phyloP scores from a whole-genome alignment of 2,329 filamentous ascomycete species.

The Apiospora hydei region DNA sequence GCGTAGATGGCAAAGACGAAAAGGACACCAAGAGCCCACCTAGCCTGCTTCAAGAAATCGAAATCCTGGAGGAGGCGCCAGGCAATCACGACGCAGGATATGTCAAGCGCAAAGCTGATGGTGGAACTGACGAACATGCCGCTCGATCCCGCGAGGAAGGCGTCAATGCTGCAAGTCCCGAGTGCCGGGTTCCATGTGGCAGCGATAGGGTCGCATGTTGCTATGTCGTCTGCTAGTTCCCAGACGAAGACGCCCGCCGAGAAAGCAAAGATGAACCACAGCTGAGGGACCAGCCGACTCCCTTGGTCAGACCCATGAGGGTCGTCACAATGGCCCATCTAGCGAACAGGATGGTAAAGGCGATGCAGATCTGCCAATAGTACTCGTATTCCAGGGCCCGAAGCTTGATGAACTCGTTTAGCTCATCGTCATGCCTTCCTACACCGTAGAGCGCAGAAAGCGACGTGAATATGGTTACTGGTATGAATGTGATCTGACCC shows the following conservation, averaged over 20 bases:
- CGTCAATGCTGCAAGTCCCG: not conserved
- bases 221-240: not conserved
- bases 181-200: slow-evolving; percentile 9
- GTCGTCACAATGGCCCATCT: not conserved
- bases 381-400: not conserved
- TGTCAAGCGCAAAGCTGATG: not conserved
- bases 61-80: not conserved
- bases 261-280: not conserved
- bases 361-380: not conserved
- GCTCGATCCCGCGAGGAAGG: not conserved
- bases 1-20: not conserved
- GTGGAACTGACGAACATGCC: not conserved
- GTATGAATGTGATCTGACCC: not conserved
- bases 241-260: not conserved
- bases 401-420: not conserved
- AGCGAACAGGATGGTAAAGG: not conserved
- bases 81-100: not conserved
- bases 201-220: not conserved
- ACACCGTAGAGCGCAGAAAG: slow-evolving; percentile 2
- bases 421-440: not conserved
- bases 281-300: not conserved
- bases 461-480: not conserved
- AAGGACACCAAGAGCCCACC: not conserved
- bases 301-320: not conserved
- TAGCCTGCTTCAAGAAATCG: not conserved